These are phyloP conservation scores for Chytriomyces hyalinus DNA, from an alignment of 192 early-diverging fungal genomes.

Conservation along the genomic window DNA sequence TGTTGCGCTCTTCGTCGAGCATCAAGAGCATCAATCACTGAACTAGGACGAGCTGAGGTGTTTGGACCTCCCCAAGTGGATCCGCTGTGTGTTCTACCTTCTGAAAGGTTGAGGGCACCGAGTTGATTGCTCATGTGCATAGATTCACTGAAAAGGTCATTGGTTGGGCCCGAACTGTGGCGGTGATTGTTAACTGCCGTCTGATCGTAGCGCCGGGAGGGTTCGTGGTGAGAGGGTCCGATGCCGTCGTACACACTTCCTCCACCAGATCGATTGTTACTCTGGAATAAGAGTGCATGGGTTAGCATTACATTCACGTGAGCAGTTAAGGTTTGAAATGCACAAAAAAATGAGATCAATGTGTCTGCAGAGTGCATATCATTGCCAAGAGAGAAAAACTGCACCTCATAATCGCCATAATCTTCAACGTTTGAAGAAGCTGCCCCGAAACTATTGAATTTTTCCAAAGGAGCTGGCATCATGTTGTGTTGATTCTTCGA, in stretches of 20 bases:
- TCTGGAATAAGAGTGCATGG: no score
- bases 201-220: neutral
- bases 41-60: neutral
- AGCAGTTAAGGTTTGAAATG: no score
- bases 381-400: neutral
- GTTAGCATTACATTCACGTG: no score
- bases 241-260: no score
- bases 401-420: slow-evolving; percentile 15
- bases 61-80: neutral
- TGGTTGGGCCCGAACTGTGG: no score
- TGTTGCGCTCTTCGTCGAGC: slow-evolving; percentile 16
- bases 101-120: neutral
- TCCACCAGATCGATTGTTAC: no score
- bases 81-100: neutral
- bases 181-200: no score
- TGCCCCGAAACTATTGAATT: slow-evolving; percentile 30
- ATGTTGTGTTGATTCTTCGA: slow-evolving; percentile 13
- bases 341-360: no score
- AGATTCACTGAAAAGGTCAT: no score
- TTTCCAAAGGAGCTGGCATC: slow-evolving; percentile 41
- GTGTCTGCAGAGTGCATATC: no score
- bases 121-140: neutral
- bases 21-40: neutral
- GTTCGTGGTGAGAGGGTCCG: neutral
- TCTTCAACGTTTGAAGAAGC: neutral